Evolutionary conservation across 306 rosid genomes (phyloP).

Genomic region (Lupinus albus): DNA sequence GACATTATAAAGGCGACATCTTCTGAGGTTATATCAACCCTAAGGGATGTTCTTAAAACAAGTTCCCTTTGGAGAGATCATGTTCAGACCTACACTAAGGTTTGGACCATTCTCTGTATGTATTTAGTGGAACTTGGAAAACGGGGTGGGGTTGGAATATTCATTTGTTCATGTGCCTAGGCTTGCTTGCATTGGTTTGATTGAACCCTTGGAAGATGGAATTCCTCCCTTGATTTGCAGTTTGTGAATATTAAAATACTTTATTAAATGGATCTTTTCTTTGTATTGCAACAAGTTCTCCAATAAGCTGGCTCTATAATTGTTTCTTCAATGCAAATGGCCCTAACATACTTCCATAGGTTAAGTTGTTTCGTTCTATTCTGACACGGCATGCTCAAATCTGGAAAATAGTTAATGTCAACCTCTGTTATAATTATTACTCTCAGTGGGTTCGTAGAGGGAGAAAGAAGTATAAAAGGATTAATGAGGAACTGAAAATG

Average conservation of each 20-base stretch:
- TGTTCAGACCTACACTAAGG: slow-evolving; percentile 95
- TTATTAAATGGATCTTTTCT: background rate
- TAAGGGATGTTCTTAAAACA: slow-evolving; percentile 94
- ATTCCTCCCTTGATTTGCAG: no score
- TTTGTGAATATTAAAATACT: background rate
- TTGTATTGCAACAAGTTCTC: background rate
- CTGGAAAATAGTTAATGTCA: slow-evolving; percentile 33
- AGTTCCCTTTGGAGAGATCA: slow-evolving; percentile 99
- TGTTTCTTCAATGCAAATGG: slow-evolving; percentile 10
- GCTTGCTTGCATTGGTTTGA: no score
- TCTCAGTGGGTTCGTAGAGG: slow-evolving; percentile 34
- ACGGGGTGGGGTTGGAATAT: no score
- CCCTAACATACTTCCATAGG: slow-evolving; percentile 24
- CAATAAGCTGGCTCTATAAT: slow-evolving; percentile 19
- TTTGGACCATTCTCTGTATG: slow-evolving; percentile 39
- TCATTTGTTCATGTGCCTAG: no score
- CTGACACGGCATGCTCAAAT: slow-evolving; percentile 21
- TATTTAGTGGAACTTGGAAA: background rate
- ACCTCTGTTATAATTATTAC: slow-evolving; percentile 37
- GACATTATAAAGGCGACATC: slow-evolving; percentile 94
- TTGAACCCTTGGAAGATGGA: no score
- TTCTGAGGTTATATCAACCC: slow-evolving; percentile 92
- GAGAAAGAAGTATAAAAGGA: slow-evolving; percentile 42
- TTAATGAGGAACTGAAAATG: slow-evolving; percentile 36
- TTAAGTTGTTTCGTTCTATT: slow-evolving; percentile 18